These are phyloP conservation scores for Aquilaria yunnanensis DNA, from an alignment of 345 rosid species.

Conservation along the genomic window DNA sequence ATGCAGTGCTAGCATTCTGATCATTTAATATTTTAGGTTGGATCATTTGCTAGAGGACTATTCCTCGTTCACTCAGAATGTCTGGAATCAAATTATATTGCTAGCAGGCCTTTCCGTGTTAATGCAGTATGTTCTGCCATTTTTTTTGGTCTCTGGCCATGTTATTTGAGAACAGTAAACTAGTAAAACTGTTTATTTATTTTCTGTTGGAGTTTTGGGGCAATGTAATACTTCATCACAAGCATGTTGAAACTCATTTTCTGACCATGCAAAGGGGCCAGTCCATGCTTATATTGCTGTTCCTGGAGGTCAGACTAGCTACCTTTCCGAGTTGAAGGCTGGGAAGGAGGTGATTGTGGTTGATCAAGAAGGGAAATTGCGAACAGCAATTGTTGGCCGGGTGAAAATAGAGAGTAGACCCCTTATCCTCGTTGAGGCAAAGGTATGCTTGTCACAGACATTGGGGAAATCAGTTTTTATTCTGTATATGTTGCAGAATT, in stretches of 20 bases:
- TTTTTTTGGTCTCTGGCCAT: background rate
- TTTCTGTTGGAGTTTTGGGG: background rate
- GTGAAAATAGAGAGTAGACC: slow-evolving; percentile 87
- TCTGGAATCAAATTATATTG: slow-evolving; percentile 75
- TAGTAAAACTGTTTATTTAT: background rate
- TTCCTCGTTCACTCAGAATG: slow-evolving; percentile 92
- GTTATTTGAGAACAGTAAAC: background rate
- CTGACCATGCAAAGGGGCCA: slow-evolving; percentile 51
- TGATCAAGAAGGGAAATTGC: slow-evolving; percentile 54
- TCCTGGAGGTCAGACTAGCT: slow-evolving; percentile 84
- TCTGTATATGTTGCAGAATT: background rate
- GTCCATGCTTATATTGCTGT: slow-evolving; percentile 76
- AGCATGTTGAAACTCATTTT: background rate
- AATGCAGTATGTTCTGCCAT: slow-evolving; percentile 59
- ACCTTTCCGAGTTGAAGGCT: slow-evolving; percentile 76
- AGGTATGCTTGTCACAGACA: slow-evolving; percentile 32
- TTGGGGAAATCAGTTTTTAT: background rate
- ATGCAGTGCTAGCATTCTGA: slow-evolving; percentile 2
- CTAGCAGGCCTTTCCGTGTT: slow-evolving; percentile 90
- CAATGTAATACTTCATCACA: no score
- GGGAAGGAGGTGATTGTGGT: slow-evolving; percentile 65
- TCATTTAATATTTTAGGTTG: slow-evolving; percentile 39
- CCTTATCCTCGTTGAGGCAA: slow-evolving; percentile 65
- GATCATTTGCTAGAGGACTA: slow-evolving; percentile 89
- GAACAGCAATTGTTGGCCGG: slow-evolving; percentile 68